Conservation (phyloP, 177 flowering plant species). For the Vitis hybrid region DNA sequence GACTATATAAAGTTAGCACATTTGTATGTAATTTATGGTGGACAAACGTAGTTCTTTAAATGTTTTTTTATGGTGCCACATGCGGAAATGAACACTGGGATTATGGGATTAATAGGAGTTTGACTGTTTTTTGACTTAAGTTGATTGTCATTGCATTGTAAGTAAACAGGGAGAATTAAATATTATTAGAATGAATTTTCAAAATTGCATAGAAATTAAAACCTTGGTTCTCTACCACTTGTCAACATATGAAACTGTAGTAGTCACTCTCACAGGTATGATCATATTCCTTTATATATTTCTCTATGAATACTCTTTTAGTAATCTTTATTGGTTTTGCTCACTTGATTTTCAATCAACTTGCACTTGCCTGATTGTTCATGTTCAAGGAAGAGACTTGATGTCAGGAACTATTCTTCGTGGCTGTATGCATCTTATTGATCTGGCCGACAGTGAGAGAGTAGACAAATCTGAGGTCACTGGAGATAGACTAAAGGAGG, state of each 20-base stretch:
- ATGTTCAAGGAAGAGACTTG: slow-evolving; percentile 90
- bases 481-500: slow-evolving; percentile 92
- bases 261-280: slow-evolving; percentile 96
- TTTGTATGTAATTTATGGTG: no score
- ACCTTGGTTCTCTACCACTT: background rate
- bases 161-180: no score
- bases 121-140: no score
- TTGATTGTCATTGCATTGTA: no score
- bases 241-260: slow-evolving; percentile 43
- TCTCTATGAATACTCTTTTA: background rate
- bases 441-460: slow-evolving; percentile 94
- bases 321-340: background rate
- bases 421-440: slow-evolving; percentile 98
- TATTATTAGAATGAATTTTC: background rate
- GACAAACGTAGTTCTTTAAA: no score
- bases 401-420: slow-evolving; percentile 67
- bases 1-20: no score
- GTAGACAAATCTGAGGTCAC: slow-evolving; percentile 94
- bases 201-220: background rate
- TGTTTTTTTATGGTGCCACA: no score
- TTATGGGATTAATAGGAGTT: no score
- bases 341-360: slow-evolving; percentile 10
- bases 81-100: no score
- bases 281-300: background rate
- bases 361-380: slow-evolving; percentile 90